phyloP scores from a whole-genome alignment of 2,329 filamentous ascomycete species.

The Ophiostoma ulmi region DNA sequence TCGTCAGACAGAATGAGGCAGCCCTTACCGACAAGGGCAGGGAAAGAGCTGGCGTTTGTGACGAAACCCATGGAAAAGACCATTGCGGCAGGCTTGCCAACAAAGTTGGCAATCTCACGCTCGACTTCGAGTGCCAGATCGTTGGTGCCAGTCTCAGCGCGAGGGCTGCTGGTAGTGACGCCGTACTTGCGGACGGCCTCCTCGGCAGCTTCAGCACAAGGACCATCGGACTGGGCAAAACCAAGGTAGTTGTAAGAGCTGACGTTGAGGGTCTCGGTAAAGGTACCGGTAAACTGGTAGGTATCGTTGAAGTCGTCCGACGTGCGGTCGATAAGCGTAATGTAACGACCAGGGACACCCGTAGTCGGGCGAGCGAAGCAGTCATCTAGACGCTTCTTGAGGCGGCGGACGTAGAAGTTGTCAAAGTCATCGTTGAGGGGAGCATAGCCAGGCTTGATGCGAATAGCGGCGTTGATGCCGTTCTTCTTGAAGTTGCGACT shows the following conservation, averaged over 20 bases:
- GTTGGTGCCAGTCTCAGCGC: constrained; percentile 77
- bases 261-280: constrained; percentile 94
- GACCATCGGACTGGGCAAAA: constrained; percentile 94
- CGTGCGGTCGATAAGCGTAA: constrained; percentile 85
- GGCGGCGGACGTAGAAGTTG: constrained; percentile 89
- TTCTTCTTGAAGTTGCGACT: constrained; percentile 88
- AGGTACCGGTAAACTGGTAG: constrained; percentile 83
- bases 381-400: constrained; percentile 94
- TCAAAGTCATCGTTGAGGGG: constrained; percentile 97
- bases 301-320: constrained; percentile 88
- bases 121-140: constrained; percentile 88
- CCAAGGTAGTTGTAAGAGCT: constrained; percentile 99
- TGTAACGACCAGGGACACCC: constrained; percentile 88
- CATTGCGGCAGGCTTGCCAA: constrained; percentile 91
- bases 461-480: constrained; percentile 75
- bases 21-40: constrained; percentile 85
- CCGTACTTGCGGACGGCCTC: constrained; percentile 80
- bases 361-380: constrained; percentile 91
- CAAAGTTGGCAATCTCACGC: constrained; percentile 79
- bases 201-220: constrained; percentile 90
- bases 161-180: constrained; percentile 73
- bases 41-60: constrained; percentile 90
- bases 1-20: constrained; percentile 95
- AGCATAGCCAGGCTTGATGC: constrained; percentile 81
- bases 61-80: constrained; percentile 99